phyloP scores from a whole-genome alignment of 1,284 basidiomycete genomes.

The Sporisorium graminicola region DNA sequence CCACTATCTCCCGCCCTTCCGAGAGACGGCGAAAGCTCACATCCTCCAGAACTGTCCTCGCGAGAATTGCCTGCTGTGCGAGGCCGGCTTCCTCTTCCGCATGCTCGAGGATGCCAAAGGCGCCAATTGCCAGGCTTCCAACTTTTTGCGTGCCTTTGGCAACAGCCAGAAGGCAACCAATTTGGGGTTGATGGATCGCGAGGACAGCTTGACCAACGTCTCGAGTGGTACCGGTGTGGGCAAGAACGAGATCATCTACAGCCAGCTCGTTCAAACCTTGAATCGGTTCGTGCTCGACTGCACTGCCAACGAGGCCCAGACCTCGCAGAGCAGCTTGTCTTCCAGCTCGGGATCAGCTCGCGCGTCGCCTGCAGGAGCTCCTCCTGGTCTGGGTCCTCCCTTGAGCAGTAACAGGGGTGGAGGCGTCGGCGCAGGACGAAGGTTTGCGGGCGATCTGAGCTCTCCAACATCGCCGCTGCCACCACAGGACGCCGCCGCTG shows the following conservation, averaged over 20 bases:
- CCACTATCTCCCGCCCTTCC: constrained; percentile 84
- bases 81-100: constrained; percentile 91
- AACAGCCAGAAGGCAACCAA: constrained; percentile 79
- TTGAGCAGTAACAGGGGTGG: constrained; percentile 41
- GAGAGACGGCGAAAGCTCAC: constrained; percentile 87
- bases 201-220: constrained; percentile 76
- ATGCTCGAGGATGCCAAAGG: constrained; percentile 96
- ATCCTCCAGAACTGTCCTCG: constrained; percentile 81
- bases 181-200: constrained; percentile 90
- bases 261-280: constrained; percentile 90
- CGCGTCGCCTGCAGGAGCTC: constrained; percentile 27
- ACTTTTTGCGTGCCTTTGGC: constrained; percentile 95
- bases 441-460: constrained; percentile 11
- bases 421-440: constrained; percentile 18
- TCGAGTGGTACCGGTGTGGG: constrained; percentile 41
- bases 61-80: constrained; percentile 93
- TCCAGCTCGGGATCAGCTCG: constrained; percentile 1
- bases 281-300: constrained; percentile 90
- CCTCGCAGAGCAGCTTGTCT: constrained; percentile 2
- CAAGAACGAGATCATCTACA: constrained; percentile 73
- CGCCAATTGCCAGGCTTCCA: constrained; percentile 94
- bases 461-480: constrained; percentile 16
- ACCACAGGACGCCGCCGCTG: not conserved
- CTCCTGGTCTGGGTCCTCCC: constrained; percentile 44
- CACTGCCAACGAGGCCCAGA: constrained; percentile 49